Base-by-base conservation (phyloP, 345 rosid genomes). In the Camelina neglecta region DNA sequence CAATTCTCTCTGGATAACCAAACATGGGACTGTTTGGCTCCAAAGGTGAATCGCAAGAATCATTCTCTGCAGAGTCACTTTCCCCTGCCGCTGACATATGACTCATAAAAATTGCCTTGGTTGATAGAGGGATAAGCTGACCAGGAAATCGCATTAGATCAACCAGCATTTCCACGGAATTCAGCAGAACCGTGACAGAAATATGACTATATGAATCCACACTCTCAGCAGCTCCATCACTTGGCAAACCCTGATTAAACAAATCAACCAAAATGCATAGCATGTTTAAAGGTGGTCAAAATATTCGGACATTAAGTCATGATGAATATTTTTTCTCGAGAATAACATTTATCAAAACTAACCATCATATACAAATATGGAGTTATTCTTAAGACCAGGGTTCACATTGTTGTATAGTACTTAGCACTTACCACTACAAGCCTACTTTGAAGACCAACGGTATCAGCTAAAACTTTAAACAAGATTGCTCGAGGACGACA, bases 91-190 rank as follows among this genome's bases (percentile, higher is more conserved):
- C 89, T 71, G 96, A 87, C 48, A 88, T 81, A 83, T 94, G 98
- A 80, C 92, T 85, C 96, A 90, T 89, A 78, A 84, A 84, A 47
- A 92, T 90, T 36, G 96, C 98, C 70, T 84, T 92, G 41, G 96
- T 89, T 58, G 97, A 86, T 53, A 82, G 69, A 4, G 97, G 98
- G 71, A 93, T 96, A 68, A 96, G 81, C 84, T 89, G 90, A 72
- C 99, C 99, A 2, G 99, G 99, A 87, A 86, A 88, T 53, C 96
- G 89, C 97, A 95, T 88, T n/a, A 95, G 96, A 82, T 95, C 98
- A 50, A 95, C 96, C 85, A 95, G 85, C 73, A 87, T 80, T 77
- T 93, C 99, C 80, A 87, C 85, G 54, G 97, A 95, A 77, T 93
- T 90, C 73, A 89, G 81, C 62, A 88, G 84, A 60, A 90, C 97